phyloP scores from a whole-genome alignment of 176 grass and related monocot genomes.

The Triticum urartu region DNA sequence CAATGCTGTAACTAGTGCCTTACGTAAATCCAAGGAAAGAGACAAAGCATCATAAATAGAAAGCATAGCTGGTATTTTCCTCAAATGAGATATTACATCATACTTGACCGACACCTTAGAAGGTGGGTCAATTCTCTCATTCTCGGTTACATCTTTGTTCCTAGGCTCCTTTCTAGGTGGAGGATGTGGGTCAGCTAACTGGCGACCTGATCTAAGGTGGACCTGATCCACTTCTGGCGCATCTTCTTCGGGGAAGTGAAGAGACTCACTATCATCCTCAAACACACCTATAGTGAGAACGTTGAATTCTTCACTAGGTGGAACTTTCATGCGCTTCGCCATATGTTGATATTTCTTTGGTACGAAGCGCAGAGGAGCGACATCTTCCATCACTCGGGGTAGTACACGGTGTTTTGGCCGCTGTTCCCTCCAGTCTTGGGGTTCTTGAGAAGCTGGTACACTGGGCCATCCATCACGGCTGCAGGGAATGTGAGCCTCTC shows the following conservation, averaged over 20 bases:
- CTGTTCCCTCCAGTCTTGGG: too few species aligned
- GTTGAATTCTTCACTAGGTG: not conserved
- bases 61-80: not conserved
- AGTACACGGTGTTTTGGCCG: too few species aligned
- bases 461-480: too few species aligned
- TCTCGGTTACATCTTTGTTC: not conserved
- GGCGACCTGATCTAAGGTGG: not conserved
- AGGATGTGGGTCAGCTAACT: not conserved
- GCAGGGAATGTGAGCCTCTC: not conserved
- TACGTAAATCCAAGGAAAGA: not conserved
- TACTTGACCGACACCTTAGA: not conserved
- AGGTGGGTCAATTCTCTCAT: not conserved
- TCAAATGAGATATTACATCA: not conserved
- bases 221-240: not conserved
- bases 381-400: too few species aligned
- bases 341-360: too few species aligned
- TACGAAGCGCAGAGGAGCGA: too few species aligned
- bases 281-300: not conserved
- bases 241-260: not conserved
- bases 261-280: not conserved
- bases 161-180: not conserved
- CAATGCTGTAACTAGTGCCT: not conserved
- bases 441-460: too few species aligned
- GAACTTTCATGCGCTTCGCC: too few species aligned
- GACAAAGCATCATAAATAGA: not conserved